These are phyloP conservation scores for Lepidopterella palustris DNA, from an alignment of 495 filamentous ascomycete genomes.

Conservation along the genomic window DNA sequence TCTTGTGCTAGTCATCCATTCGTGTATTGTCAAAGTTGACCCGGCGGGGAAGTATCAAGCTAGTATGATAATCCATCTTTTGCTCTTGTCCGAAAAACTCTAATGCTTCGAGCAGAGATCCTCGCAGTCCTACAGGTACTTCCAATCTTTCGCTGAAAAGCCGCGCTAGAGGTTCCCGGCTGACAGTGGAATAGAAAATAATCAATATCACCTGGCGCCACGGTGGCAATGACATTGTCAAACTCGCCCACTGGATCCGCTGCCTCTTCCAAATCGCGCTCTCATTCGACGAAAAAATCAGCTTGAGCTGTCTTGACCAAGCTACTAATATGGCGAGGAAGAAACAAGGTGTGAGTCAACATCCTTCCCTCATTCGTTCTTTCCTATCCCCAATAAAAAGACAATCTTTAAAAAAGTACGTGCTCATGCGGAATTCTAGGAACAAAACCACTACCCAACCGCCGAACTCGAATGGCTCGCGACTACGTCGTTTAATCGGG, in stretches of 20 bases:
- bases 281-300: conserved; percentile 29
- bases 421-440: conserved; percentile 9
- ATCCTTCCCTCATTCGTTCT: not conserved
- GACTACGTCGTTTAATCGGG: conserved; percentile 65
- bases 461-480: conserved; percentile 76
- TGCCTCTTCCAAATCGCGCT: conserved; percentile 64
- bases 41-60: conserved; percentile 12
- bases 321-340: conserved; percentile 31
- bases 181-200: conserved; percentile 43
- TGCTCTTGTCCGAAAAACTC: not conserved
- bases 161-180: too few relatives aligned
- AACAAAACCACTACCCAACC: conserved; percentile 50
- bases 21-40: conserved; percentile 10
- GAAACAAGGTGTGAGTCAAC: conserved; percentile 20
- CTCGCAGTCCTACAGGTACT: conserved; percentile 41
- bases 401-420: not conserved
- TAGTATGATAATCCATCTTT: conserved; percentile 12
- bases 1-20: conserved; percentile 32
- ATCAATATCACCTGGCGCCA: conserved; percentile 56
- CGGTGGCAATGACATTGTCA: conserved; percentile 45
- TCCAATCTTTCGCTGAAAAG: not conserved
- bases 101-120: conserved; percentile 14
- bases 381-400: not conserved
- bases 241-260: conserved; percentile 64
- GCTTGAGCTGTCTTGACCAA: conserved; percentile 35